Evolutionary conservation across 2,329 filamentous ascomycete genomes (phyloP).

Genomic region (Venturia carpophila): DNA sequence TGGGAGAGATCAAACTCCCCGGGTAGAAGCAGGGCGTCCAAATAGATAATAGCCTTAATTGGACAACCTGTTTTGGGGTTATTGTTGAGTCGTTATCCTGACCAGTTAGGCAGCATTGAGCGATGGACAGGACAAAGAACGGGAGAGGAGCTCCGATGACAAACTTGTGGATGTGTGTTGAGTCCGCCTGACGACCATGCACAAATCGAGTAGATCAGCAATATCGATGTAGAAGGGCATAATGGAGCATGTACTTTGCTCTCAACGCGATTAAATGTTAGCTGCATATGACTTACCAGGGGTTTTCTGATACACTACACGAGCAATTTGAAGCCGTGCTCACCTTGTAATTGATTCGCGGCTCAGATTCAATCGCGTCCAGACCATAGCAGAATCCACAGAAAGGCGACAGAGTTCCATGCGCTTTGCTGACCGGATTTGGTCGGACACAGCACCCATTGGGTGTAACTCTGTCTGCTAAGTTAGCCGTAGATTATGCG

Average conservation of each 20-base stretch:
- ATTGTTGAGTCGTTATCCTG: background rate
- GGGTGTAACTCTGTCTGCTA: background rate
- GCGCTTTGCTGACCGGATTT: too few relatives aligned
- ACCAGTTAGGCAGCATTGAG: background rate
- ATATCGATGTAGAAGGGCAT: background rate
- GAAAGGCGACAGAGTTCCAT: too few relatives aligned
- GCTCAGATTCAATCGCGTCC: too few relatives aligned
- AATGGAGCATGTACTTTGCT: too few relatives aligned
- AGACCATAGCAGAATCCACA: too few relatives aligned
- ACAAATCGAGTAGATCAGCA: background rate
- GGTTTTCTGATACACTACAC: too few relatives aligned
- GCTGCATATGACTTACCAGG: too few relatives aligned
- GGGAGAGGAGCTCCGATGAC: background rate
- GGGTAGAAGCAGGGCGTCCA: background rate
- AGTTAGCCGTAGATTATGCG: background rate
- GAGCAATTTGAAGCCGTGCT: too few relatives aligned
- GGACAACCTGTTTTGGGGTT: background rate
- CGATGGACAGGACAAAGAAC: background rate
- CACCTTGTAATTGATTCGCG: too few relatives aligned
- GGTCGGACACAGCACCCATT: background rate
- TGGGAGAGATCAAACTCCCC: background rate
- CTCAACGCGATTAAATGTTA: too few relatives aligned
- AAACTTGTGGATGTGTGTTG: background rate
- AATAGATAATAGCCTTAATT: background rate
- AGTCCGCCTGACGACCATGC: background rate